Percentiles rank a stretch among this genome's conserved stretches.
Conservation (phyloP, 345 rosid species). For the Noccaea caerulescens region DNA sequence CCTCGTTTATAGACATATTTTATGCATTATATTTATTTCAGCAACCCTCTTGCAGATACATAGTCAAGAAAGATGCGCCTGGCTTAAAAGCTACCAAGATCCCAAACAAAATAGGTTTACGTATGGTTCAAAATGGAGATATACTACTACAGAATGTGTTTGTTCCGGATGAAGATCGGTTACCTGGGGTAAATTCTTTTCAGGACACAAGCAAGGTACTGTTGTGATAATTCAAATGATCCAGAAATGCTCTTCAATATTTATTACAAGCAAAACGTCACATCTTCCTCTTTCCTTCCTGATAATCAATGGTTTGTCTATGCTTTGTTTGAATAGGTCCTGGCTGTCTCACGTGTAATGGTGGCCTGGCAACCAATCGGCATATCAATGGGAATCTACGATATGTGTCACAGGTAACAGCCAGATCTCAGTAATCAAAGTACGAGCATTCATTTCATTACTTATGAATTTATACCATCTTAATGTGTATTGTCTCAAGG, state of each 20-base stretch:
- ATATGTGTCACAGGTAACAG: constrained; percentile 87
- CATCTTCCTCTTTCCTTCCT: neutral
- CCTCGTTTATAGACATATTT: constrained; percentile 9
- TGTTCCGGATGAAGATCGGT: constrained; percentile 84
- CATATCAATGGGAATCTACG: constrained; percentile 91
- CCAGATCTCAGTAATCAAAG: neutral
- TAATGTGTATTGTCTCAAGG: constrained; percentile 48
- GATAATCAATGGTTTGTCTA: constrained; percentile 11
- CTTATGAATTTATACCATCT: too few relatives aligned
- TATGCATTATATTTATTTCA: neutral
- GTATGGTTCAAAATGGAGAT: constrained; percentile 98
- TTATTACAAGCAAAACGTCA: neutral
- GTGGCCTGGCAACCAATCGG: constrained; percentile 99
- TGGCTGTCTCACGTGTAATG: constrained; percentile 92
- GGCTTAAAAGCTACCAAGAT: constrained; percentile 87
- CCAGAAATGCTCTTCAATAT: constrained; percentile 11
- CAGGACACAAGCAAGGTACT: constrained; percentile 88
- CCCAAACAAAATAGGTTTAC: constrained; percentile 86
- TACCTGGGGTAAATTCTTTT: constrained; percentile 90
- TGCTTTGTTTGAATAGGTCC: constrained; percentile 54
- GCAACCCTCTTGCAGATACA: constrained; percentile 60
- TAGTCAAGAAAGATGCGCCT: constrained; percentile 89
- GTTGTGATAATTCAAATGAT: constrained; percentile 7
- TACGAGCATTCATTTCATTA: constrained; percentile 5
- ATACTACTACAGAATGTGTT: constrained; percentile 75